Evolutionary conservation across 1,139 yeast species (phyloP), one percentile per base, ranked within the genome.

Genomic region (Zygoascus meyerae): DNA sequence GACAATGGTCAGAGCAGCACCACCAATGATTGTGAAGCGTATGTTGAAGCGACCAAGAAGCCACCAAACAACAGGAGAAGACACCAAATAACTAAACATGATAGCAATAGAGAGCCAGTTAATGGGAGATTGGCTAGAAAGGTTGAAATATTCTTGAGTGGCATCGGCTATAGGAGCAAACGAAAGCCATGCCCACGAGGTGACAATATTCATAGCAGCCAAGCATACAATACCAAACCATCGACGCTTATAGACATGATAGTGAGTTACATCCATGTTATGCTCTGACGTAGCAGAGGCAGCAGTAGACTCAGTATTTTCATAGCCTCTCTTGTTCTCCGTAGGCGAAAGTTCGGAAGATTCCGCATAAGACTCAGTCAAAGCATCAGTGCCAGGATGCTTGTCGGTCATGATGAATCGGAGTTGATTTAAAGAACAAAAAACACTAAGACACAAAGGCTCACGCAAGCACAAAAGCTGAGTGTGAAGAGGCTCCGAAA

Each of bases 61-160:
- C 48, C 51, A 56, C 53, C 61, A 55, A 30, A 59, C 67, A 26
- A 53, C 35, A 2, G 67, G 66, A 7, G 67, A 54, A 21, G 60
- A 55, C 5, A 55, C 59, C 31, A 61, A 50, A 48, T 62, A 65
- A 3, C 68, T 52, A 46, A 65, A 64, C 33, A 65, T 49, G 48
- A 63, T 58, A 28, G 60, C 67, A 1, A 64, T 64, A 9, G 68
- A 61, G 15, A 65, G 57, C 69, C 69, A 65, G 58, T 65, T 65
- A 41, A 65, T 58, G n/a, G 68, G 66, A 10, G 61, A 47, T 30
- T 61, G 57, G 6, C 61, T 49, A 32, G 42, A 21, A n/a, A 63
- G 53, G 14, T 48, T 41, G 48, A 58, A 65, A 46, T 53, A 59
- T 12, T 52, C 58, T 5, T 57, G 55, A 2, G 61, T 53, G 15